These are phyloP conservation scores for Alternaria novae-zelandiae DNA, from an alignment of 2,329 filamentous ascomycete species.

Conservation along the genomic window DNA sequence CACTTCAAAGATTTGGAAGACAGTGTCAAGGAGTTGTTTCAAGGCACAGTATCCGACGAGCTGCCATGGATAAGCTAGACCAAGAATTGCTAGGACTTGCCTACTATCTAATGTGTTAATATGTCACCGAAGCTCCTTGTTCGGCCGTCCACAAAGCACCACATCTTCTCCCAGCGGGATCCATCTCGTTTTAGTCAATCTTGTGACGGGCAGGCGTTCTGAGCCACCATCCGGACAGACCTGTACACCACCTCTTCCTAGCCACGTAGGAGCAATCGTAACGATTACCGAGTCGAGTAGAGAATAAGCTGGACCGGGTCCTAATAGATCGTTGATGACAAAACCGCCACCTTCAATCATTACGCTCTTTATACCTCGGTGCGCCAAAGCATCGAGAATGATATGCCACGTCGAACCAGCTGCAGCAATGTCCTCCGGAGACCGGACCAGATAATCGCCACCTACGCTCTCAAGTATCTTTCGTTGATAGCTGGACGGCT, in stretches of 20 bases:
- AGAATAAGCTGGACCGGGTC: constrained; percentile 1
- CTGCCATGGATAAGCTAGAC: constrained; percentile 35
- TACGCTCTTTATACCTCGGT: constrained; percentile 69
- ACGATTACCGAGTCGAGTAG: constrained; percentile 81
- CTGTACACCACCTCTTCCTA: constrained; percentile 82
- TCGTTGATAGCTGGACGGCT: constrained; percentile 34
- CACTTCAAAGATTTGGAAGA: constrained; percentile 35
- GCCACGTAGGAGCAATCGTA: constrained; percentile 87
- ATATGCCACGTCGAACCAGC: constrained; percentile 3
- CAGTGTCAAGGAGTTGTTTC: constrained; percentile 35
- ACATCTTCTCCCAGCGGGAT: constrained; percentile 81
- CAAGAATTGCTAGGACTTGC: not conserved
- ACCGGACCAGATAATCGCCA: constrained; percentile 26
- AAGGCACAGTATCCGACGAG: constrained; percentile 23
- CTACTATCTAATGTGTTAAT: not conserved
- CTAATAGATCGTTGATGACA: constrained; percentile 82
- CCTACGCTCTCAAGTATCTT: constrained; percentile 34
- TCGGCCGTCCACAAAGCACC: constrained; percentile 75
- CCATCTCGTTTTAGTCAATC: constrained; percentile 73
- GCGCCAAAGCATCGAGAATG: constrained; percentile 2
- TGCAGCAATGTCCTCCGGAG: not conserved
- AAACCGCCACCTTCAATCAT: constrained; percentile 91
- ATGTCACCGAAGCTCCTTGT: not conserved
- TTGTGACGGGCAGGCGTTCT: constrained; percentile 63
- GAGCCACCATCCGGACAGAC: constrained; percentile 71